phyloP scores from a whole-genome alignment of 2,329 filamentous ascomycete genomes.

The Nemania sp. region DNA sequence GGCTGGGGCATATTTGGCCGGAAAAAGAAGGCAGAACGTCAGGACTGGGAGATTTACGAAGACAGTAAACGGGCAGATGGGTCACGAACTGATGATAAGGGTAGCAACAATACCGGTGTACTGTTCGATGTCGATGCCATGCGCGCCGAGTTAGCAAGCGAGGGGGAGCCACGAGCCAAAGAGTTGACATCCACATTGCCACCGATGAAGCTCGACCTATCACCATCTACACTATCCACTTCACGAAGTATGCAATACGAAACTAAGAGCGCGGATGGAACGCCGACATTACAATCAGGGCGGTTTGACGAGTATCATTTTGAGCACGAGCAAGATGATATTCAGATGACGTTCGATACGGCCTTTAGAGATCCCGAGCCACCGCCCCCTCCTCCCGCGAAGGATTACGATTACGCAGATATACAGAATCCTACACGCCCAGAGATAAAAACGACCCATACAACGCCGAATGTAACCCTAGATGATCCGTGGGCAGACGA shows the following conservation, averaged over 20 bases:
- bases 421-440: conserved; percentile 53
- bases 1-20: conserved; percentile 78
- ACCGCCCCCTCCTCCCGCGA: conserved; percentile 51
- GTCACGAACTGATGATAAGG: conserved; percentile 57
- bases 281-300: conserved; percentile 48
- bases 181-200: conserved; percentile 90
- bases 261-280: conserved; percentile 61
- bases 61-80: conserved; percentile 63
- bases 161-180: conserved; percentile 72
- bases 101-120: conserved; percentile 70
- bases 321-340: conserved; percentile 59
- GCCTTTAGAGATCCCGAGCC: conserved; percentile 60
- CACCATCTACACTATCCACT: conserved; percentile 52
- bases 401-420: conserved; percentile 41
- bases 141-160: conserved; percentile 81
- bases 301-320: conserved; percentile 35
- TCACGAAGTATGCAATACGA: conserved; percentile 56
- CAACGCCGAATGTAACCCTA: conserved; percentile 63
- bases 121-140: conserved; percentile 98
- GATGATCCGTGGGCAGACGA: conserved; percentile 79
- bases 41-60: conserved; percentile 95
- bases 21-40: conserved; percentile 83
- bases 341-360: conserved; percentile 80
- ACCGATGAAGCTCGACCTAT: conserved; percentile 82
- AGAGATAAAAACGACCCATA: conserved; percentile 59